Evolutionary conservation across 768 basidiomycete genomes (phyloP), one percentile per base, ranked within the genome.

Genomic region (Phaeotremella skinneri): DNA sequence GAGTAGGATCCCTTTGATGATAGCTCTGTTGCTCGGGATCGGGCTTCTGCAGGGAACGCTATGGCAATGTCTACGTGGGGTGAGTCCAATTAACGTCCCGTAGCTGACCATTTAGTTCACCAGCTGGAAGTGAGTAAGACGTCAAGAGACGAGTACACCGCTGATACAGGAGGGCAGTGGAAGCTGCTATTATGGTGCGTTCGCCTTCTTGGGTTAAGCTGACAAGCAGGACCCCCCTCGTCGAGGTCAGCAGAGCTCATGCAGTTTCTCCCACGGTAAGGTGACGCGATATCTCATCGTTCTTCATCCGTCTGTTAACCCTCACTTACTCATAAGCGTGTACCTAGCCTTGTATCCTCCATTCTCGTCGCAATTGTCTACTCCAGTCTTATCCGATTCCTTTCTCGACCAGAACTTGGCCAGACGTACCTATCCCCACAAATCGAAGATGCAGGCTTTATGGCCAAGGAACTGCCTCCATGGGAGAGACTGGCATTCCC

Each of bases 401-500:
- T 66, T 7, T 39, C 49, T 21, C 61, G 61, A 16, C 64, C 64
- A 1, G 60, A 62, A 26, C 16, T 61, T 21, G 43, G 50, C 1
- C 42, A 56, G 14, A 23, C 41, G 2, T 59, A 56, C 30, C 49
- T 60, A 17, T 42, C 53, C 13, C 50, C 43, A 5, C 26, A 13
- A 13, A 20, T 52, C 43, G 21, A 16, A 21, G 30, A 41, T 16
- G 26, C 56, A 49, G 25, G 31, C 16, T 17, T 16, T 49, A 20
- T 25, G 17, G 7, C 34, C 14, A 52, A 55, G 5, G 48, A 50
- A 20, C 25, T 52, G 1, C 63, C 63, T 20, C 64, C 64, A 4
- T 66, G 64, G 64, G 64, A 66, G 31, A 43, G 53, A 43, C 23
- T 66, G 32, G 42, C 57, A 14, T 58, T 66, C 34, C 61, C 64